Evolutionary conservation across 225 moss, liverwort and hornwort species (phyloP).

Genomic region (Thuidium tamariscinum): DNA sequence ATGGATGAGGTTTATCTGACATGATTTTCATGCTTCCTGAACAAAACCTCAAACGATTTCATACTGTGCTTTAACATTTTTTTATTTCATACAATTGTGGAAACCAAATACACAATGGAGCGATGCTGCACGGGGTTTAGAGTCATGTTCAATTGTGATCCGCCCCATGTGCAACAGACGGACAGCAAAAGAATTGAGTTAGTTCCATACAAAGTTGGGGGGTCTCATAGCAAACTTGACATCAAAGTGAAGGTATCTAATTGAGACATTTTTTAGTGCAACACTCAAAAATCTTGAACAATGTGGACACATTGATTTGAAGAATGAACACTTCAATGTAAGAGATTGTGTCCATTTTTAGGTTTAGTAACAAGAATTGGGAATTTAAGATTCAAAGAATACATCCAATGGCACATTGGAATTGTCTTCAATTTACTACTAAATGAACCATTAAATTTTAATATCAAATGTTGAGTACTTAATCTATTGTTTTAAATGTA

Average conservation of each 20-base stretch:
- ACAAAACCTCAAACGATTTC: background rate
- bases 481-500: background rate
- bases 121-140: background rate
- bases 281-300: background rate
- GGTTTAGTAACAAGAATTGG: too few species aligned
- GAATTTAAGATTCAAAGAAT: background rate
- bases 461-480: background rate
- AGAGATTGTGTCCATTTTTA: background rate
- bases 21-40: background rate
- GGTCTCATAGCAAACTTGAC: background rate
- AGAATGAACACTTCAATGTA: background rate
- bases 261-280: background rate
- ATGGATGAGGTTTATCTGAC: background rate
- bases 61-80: too few species aligned
- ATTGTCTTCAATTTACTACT: background rate
- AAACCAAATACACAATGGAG: background rate
- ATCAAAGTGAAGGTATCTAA: background rate
- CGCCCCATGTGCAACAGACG: background rate
- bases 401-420: background rate
- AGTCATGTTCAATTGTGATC: background rate
- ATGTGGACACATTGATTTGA: background rate
- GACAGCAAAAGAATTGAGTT: too few species aligned
- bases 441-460: background rate
- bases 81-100: background rate
- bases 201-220: background rate